These are phyloP conservation scores for Epipyxis sp. DNA, from an alignment of 108 stramenopile genomes.

Conservation along the genomic window DNA sequence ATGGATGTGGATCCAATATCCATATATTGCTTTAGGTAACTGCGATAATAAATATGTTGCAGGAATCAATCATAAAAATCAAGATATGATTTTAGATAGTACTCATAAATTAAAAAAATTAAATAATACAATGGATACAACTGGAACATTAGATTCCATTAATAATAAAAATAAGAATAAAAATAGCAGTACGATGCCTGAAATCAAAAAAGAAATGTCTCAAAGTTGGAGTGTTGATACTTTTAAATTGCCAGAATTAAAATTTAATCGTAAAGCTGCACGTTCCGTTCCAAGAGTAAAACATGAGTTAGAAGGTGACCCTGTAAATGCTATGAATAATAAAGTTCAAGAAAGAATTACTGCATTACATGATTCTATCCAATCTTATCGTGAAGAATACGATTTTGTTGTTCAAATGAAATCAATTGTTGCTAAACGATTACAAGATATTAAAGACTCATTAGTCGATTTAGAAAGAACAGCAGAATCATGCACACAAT, in stretches of 20 bases:
- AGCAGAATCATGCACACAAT: neutral
- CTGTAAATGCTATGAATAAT: neutral
- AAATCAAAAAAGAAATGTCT: neutral
- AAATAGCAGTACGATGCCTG: neutral
- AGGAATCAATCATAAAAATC: neutral
- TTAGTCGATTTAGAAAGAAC: neutral
- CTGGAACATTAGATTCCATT: too few species aligned
- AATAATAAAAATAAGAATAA: neutral
- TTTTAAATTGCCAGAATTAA: neutral
- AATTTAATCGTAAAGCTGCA: constrained; percentile 26
- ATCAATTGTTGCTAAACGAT: neutral
- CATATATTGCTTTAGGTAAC: constrained; percentile 56
- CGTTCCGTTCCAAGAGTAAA: neutral
- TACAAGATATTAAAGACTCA: neutral
- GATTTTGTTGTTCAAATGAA: constrained; percentile 15
- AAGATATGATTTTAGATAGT: neutral
- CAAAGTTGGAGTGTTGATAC: constrained; percentile 6
- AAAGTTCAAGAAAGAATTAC: neutral
- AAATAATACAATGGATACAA: neutral
- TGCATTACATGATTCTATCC: constrained; percentile 16
- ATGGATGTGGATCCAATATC: constrained; percentile 66
- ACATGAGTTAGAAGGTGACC: neutral
- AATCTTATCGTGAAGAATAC: constrained; percentile 13
- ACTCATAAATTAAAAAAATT: neutral
- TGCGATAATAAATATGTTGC: constrained; percentile 35